Evolutionary conservation across 179 eudicot species (phyloP).

Genomic region (Silene noctiflora): DNA sequence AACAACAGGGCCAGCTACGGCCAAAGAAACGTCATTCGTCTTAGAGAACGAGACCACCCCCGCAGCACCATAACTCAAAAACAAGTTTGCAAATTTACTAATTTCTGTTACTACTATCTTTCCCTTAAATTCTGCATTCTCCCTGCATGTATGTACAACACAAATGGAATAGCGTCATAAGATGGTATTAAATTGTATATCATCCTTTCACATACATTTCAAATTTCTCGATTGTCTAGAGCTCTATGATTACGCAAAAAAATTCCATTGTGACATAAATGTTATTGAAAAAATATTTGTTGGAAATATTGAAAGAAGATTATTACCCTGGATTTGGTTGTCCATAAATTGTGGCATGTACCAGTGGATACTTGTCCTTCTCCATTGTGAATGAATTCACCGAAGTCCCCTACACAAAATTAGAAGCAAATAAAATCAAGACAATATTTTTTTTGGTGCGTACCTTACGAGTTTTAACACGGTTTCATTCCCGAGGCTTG

Average conservation of each 20-base stretch:
- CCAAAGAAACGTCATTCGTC: background rate
- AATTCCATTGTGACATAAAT: too few species aligned
- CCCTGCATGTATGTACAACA: background rate
- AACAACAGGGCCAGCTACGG: background rate
- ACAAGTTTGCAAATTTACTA: background rate
- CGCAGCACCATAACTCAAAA: background rate
- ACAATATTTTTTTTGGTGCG: too few species aligned
- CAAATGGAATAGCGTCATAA: background rate
- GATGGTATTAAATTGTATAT: too few species aligned
- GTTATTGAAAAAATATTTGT: too few species aligned
- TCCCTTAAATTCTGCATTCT: background rate
- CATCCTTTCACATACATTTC: too few species aligned
- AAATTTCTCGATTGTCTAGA: too few species aligned
- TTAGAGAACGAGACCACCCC: background rate
- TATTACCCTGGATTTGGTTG: background rate
- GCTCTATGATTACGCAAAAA: too few species aligned
- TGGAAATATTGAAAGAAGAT: too few species aligned
- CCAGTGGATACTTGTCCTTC: conserved; percentile 14
- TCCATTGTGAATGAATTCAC: conserved; percentile 17
- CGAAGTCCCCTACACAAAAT: conserved; percentile 17
- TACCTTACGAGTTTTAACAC: too few species aligned
- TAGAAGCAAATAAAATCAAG: background rate
- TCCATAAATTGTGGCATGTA: background rate
- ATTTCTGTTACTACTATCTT: background rate
- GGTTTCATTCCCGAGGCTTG: too few species aligned